Base-by-base conservation (phyloP, 371 early-diverging fungal genomes). In the Mucor velutinosus region DNA sequence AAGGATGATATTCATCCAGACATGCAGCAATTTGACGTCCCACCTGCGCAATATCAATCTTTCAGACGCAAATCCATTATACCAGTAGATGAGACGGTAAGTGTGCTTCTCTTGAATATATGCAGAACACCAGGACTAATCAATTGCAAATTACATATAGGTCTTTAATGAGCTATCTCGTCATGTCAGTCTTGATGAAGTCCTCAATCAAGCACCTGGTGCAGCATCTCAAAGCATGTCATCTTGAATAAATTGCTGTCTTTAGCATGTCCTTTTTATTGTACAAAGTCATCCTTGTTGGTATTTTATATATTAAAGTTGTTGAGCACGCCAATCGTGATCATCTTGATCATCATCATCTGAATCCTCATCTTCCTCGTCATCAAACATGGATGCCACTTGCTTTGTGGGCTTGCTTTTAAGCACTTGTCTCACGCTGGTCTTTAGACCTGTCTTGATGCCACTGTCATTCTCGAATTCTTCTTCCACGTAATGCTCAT, bases 21-120 rank as follows among this genome's bases (percentile, higher is more conserved):
- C 33, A 75, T 78, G 73, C 80, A 89, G 74, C 86, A 88, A 77
- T 92, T 91, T 74, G 89, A 85, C 51, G 79, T 77, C 35, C 77
- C 81, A n/a, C 86, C 88, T 33, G 79, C 85, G 0, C 75, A 76
- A 73, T 86, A 87, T 59, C 89, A 85, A 71, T 79, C 89, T 56
- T 93, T 94, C 80, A 85, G 94, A 59, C 82, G 94, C 69, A 95
- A 95, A 84, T 94, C 94, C 7, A 93, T 95, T 60, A 86, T 95
- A 69, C 95, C 95, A 35, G 94, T 95, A 51, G 95, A 95, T 73
- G 93, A 93, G 71, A 80, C 86, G n/a, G 94, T 79, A 71, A 71
- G 69, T 65, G 14, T 65, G 14, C 17, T 37, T 37, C 14, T 37
- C 12, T 37, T 37, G 15, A 4, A 7, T 3, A 27, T 55, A 19